Base-by-base conservation (phyloP, 208 protist genomes). In the Trypanosoma rangeli region DNA sequence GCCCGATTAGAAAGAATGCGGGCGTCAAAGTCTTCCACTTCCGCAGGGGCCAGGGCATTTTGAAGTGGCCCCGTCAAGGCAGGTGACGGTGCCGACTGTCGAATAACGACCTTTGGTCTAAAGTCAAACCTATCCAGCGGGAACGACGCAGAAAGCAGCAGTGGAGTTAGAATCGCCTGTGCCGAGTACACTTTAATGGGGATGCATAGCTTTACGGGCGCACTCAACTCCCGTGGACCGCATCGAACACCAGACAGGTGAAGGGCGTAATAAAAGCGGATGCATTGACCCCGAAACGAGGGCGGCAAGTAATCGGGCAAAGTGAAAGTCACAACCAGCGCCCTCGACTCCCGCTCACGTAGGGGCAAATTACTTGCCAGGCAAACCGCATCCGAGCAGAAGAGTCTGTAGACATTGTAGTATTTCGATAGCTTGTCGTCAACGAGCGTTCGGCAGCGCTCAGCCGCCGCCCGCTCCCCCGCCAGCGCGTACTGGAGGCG, bases 301-400 rank as follows among this genome's bases (percentile, higher is more conserved):
- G 87, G 75, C 22, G 87, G 80, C 4, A 75, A 73, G 33, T 65
- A 68, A 13, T 87, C 84, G 0, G 84, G 87, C 7, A 93, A 67
- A 20, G 75, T 65, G 50, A 90, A 79, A 3, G 72, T 70, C 42
- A 81, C 61, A 22, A 31, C 44, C 2, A 75, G 50, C 7, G 56
- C 68, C 18, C 29, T 52, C 31, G 65, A 79, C 52, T 85, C 68
- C 35, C 77, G 18, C 56, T 70, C 59, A 42, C 55, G 49, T 16
- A 83, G n/a, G 0, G 57, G 53, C 15, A 74, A 49, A 31, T 69
- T 62, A 3, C 24, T 33, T 12, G 48, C 57, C 2, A 79, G 20
- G 50, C 55, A 18, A 35, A 69, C 70, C n/a, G 57, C 64, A 33
- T 73, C 53, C 15, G 77, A 70, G 56, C 26, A 57, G 39, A 69